A percentile compares a stretch with the other conserved stretches of the same genome.
Conservation (phyloP, 2,329 filamentous ascomycete species). For the Diaporthe ilicicola region DNA sequence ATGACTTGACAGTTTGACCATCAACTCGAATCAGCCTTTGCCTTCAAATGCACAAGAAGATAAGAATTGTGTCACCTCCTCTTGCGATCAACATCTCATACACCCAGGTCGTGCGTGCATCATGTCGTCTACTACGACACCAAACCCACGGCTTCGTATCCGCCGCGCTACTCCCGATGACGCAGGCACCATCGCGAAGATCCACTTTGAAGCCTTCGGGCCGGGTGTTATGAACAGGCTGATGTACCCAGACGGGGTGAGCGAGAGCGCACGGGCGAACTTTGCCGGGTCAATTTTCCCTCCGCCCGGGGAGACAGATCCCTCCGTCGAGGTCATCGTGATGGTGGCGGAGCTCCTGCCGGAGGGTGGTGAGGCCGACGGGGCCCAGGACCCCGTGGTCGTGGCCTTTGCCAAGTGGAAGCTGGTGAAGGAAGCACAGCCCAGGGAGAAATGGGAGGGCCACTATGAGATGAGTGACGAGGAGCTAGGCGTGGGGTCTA, state of each 20-base stretch:
- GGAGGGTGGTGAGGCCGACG: constrained; percentile 1
- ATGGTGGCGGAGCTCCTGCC: constrained; percentile 40
- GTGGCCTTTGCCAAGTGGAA: constrained; percentile 43
- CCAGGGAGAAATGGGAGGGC: constrained; percentile 40
- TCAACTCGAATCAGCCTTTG: not conserved
- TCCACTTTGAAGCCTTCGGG: constrained; percentile 29
- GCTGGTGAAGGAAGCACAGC: constrained; percentile 35
- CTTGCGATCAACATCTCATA: not conserved
- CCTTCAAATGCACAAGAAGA: not conserved
- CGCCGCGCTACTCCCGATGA: constrained; percentile 27
- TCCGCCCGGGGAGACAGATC: not conserved
- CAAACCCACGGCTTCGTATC: constrained; percentile 4
- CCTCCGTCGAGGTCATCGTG: constrained; percentile 27
- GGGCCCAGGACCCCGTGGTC: constrained; percentile 36
- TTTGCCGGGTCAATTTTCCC: constrained; percentile 35
- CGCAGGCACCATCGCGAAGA: not conserved
- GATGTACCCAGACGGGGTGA: constrained; percentile 38
- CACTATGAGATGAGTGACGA: constrained; percentile 32
- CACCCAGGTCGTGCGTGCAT: not conserved
- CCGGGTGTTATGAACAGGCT: constrained; percentile 37
- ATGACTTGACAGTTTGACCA: not conserved
- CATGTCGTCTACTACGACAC: constrained; percentile 7
- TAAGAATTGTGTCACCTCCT: not conserved
- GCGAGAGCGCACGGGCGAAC: constrained; percentile 31
- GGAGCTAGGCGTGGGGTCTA: constrained; percentile 36